Evolutionary conservation across 768 basidiomycete genomes (phyloP).

Genomic region (Amanita phalloides): DNA sequence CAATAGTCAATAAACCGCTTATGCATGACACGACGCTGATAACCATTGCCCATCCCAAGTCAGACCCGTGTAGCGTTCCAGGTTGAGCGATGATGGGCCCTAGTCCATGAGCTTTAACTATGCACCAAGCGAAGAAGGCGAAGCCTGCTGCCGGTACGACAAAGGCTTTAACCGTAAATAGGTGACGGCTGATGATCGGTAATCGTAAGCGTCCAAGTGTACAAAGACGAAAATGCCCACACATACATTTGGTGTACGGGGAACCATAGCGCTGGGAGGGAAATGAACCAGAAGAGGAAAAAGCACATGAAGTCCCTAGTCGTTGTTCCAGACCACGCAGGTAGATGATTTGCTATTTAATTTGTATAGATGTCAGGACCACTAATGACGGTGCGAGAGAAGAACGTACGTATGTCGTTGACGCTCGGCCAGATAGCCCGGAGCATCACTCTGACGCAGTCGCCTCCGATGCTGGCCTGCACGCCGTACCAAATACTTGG

Average conservation of each 20-base stretch:
- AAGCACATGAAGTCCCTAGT: conserved; percentile 73
- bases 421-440: conserved; percentile 69
- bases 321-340: conserved; percentile 60
- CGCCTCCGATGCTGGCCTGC: conserved; percentile 78
- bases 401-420: conserved; percentile 46
- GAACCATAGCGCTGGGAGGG: conserved; percentile 75
- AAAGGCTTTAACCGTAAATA: conserved; percentile 72
- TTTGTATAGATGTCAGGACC: background rate
- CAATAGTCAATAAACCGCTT: conserved; percentile 67
- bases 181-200: conserved; percentile 40
- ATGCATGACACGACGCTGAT: conserved; percentile 66
- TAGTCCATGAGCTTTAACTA: conserved; percentile 66
- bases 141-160: conserved; percentile 61
- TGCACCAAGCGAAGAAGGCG: conserved; percentile 68
- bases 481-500: conserved; percentile 67
- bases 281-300: conserved; percentile 81
- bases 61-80: conserved; percentile 50
- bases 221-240: background rate
- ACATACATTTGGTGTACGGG: conserved; percentile 72
- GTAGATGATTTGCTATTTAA: conserved; percentile 52
- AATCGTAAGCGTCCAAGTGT: background rate
- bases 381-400: background rate
- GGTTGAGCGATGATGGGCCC: conserved; percentile 65
- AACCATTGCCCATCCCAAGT: conserved; percentile 76
- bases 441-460: conserved; percentile 65